Evolutionary conservation across 202 grass and related monocot species (phyloP), one percentile per base, ranked within the genome.

Genomic region (Setaria italica): DNA sequence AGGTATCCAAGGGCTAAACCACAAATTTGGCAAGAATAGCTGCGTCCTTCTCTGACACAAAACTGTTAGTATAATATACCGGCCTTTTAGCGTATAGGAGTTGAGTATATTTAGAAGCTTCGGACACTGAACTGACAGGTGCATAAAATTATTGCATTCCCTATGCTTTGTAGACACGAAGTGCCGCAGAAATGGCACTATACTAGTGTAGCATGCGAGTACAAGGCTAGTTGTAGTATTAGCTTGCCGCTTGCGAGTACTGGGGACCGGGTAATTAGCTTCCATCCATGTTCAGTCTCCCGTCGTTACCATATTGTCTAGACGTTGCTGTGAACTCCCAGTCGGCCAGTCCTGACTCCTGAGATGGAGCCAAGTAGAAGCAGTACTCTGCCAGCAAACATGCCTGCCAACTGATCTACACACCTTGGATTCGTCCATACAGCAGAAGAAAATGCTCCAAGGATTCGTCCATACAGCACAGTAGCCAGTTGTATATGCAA

Each of bases 51-150:
- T 83, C 72, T 90, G 79, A 83, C 79, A 73, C 79, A 73, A 63
- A 57, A 16, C 37, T 6, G 16, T 50, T 84, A 77, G 16, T 67
- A 68, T 74, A 49, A 47, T 43, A 51, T 13, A 20, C 83, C 55
- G 2, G 20, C 30, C 33, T 74, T 90, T 55, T 74, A 55, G 43
- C 12, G 12, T 41, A 48, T 49, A 48, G 16, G 68, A 84, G 45
- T 34, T 25, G 53, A 68, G 85, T 74, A 87, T 87, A 70, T 63
- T 78, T 84, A 76, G 89, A 90, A 90, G 76, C 81, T 90, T 84
- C 76, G 89, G 74, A 77, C 69, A 32, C 76, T 33, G 85, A 80
- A 63, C 89, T 87, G 76, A 50, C 81, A 35, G 63, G 19, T 62
- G 62, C 55, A 32, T 75, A 87, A 84, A 51, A 84, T n/a, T 80